Conservation (phyloP, 768 basidiomycete genomes). For the Podaxis sp. region DNA sequence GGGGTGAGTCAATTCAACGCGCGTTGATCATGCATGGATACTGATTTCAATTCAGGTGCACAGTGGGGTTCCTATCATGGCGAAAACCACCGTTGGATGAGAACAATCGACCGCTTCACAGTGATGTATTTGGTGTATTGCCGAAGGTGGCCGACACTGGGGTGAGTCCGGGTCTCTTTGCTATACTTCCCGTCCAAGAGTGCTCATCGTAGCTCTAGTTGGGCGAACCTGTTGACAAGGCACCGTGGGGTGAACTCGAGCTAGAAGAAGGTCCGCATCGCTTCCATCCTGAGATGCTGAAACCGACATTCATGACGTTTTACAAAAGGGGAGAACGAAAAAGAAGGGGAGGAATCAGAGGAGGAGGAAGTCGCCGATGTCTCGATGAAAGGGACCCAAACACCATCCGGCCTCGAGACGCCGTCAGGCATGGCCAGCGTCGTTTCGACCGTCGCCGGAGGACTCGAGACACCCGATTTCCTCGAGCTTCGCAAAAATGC, state of each 20-base stretch:
- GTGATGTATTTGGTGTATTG: slow-evolving; percentile 97
- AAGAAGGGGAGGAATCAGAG: slow-evolving; percentile 49
- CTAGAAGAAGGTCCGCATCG: slow-evolving; percentile 82
- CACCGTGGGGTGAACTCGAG: slow-evolving; percentile 93
- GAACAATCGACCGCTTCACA: slow-evolving; percentile 95
- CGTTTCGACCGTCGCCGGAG: slow-evolving; percentile 95
- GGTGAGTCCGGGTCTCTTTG: slow-evolving; percentile 57
- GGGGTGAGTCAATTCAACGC: slow-evolving; percentile 60
- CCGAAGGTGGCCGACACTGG: slow-evolving; percentile 74
- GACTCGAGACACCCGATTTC: slow-evolving; percentile 99
- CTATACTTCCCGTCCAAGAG: not conserved
- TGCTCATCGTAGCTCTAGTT: slow-evolving; percentile 41
- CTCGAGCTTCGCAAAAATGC: slow-evolving; percentile 85
- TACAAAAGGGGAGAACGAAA: slow-evolving; percentile 50
- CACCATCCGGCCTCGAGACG: slow-evolving; percentile 94
- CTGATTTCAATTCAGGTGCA: slow-evolving; percentile 51
- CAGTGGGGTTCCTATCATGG: slow-evolving; percentile 99
- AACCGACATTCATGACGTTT: not conserved
- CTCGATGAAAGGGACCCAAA: slow-evolving; percentile 79
- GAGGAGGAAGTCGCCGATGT: slow-evolving; percentile 58
- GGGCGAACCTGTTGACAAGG: slow-evolving; percentile 85
- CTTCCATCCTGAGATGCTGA: no score
- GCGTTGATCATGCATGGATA: not conserved
- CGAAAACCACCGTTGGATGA: slow-evolving; percentile 97
- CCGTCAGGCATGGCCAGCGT: slow-evolving; percentile 94